A percentile compares a stretch with the other conserved stretches of the same genome.
Evolutionary conservation across 345 rosid species (phyloP).

Genomic region (Camelina sativa): DNA sequence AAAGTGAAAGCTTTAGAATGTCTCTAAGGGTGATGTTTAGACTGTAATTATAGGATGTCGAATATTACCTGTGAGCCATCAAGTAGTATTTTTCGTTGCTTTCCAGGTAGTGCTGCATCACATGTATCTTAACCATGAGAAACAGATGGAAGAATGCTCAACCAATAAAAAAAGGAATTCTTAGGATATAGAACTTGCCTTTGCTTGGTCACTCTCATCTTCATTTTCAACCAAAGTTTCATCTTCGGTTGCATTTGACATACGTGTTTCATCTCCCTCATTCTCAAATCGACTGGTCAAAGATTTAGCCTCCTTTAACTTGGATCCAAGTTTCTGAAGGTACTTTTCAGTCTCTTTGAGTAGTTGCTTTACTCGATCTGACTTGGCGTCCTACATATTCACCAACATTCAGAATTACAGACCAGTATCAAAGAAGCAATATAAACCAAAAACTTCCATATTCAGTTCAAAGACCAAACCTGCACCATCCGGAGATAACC

Average conservation of each 20-base stretch:
- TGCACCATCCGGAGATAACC: slow-evolving; percentile 96
- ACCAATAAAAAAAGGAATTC: neutral
- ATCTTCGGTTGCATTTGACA: slow-evolving; percentile 52
- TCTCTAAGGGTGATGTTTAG: neutral
- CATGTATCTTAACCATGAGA: slow-evolving; percentile 27
- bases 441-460: slow-evolving; percentile 16
- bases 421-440: slow-evolving; percentile 16
- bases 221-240: slow-evolving; percentile 73
- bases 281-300: slow-evolving; percentile 61
- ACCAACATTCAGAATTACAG: neutral
- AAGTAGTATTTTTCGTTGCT: slow-evolving; percentile 94
- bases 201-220: slow-evolving; percentile 90
- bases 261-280: slow-evolving; percentile 62
- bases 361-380: slow-evolving; percentile 89
- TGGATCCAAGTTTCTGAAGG: slow-evolving; percentile 89
- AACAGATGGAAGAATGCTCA: slow-evolving; percentile 8
- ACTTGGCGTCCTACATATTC: slow-evolving; percentile 75
- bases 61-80: slow-evolving; percentile 91
- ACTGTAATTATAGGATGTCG: neutral
- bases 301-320: slow-evolving; percentile 75
- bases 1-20: neutral
- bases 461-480: slow-evolving; percentile 54
- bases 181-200: slow-evolving; percentile 52
- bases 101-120: slow-evolving; percentile 84
- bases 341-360: slow-evolving; percentile 94